A percentile compares a stretch with the other conserved stretches of the same genome.
phyloP scores from a whole-genome alignment of 2,329 filamentous ascomycete species.

The Monosporascus sp. region DNA sequence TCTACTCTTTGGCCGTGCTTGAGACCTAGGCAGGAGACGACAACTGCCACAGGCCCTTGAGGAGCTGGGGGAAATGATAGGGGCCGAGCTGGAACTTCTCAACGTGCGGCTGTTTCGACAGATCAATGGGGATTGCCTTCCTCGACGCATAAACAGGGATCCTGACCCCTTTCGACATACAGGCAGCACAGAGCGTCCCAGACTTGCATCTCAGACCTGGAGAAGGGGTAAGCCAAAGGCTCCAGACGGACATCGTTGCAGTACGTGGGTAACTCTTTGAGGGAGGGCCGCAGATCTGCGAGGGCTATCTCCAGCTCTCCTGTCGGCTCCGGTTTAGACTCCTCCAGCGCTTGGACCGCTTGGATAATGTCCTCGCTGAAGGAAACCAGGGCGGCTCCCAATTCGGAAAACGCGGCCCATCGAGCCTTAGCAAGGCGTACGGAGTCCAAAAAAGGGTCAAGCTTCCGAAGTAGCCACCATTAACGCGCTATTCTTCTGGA shows the following conservation, averaged over 20 bases:
- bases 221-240: slow-evolving; percentile 19
- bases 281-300: slow-evolving; percentile 10
- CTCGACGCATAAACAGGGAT: not conserved
- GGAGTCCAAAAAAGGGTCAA: slow-evolving; percentile 18
- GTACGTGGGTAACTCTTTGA: slow-evolving; percentile 19
- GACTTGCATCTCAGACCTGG: slow-evolving; percentile 26
- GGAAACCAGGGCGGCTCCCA: slow-evolving; percentile 17
- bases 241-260: slow-evolving; percentile 12
- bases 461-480: slow-evolving; percentile 8
- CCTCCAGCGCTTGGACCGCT: slow-evolving; percentile 32
- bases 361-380: slow-evolving; percentile 33
- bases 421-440: slow-evolving; percentile 11
- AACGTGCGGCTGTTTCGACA: not conserved
- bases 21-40: slow-evolving; percentile 27
- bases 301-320: slow-evolving; percentile 15
- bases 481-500: not conserved
- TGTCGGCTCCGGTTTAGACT: slow-evolving; percentile 16
- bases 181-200: slow-evolving; percentile 21
- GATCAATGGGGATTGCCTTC: not conserved
- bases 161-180: slow-evolving; percentile 10
- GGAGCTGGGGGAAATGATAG: slow-evolving; percentile 19
- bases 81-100: slow-evolving; percentile 18
- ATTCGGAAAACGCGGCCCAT: slow-evolving; percentile 18
- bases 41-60: slow-evolving; percentile 26
- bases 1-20: slow-evolving; percentile 19